phyloP scores from a whole-genome alignment of 2,329 filamentous ascomycete genomes.

The Monilinia fructicola region DNA sequence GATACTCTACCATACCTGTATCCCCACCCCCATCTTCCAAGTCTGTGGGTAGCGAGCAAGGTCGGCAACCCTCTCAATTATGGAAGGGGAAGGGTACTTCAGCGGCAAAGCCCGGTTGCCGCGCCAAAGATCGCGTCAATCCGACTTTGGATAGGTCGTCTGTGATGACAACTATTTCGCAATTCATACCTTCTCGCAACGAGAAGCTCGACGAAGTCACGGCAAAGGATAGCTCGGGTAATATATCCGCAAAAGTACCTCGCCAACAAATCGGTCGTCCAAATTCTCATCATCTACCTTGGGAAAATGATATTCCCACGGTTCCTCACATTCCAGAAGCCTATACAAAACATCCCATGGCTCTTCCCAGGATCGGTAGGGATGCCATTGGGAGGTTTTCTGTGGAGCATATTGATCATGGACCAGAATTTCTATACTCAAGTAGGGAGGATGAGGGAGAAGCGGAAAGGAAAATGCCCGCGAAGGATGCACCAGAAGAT shows the following conservation, averaged over 20 bases:
- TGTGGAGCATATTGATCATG: neutral
- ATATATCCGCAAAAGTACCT: neutral
- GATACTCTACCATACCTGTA: neutral
- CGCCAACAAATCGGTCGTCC: neutral
- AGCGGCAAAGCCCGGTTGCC: neutral
- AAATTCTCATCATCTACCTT: neutral
- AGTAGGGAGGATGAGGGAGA: too few relatives aligned
- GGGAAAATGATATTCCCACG: neutral
- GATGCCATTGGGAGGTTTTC: slow-evolving; percentile 2
- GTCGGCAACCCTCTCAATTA: neutral
- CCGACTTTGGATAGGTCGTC: neutral
- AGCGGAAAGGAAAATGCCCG: too few relatives aligned
- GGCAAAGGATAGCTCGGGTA: neutral
- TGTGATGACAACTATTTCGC: slow-evolving; percentile 1
- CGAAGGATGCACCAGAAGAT: neutral
- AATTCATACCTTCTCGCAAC: neutral
- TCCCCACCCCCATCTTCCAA: neutral
- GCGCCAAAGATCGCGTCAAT: neutral
- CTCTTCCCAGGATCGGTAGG: slow-evolving; percentile 3
- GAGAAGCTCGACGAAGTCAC: neutral
- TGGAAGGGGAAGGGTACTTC: neutral
- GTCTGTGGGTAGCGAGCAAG: neutral
- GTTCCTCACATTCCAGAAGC: neutral
- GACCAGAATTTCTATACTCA: too few relatives aligned
- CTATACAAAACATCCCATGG: neutral